Conservation (phyloP, 257 asterid genomes). For the Solanum bulbocastanum region DNA sequence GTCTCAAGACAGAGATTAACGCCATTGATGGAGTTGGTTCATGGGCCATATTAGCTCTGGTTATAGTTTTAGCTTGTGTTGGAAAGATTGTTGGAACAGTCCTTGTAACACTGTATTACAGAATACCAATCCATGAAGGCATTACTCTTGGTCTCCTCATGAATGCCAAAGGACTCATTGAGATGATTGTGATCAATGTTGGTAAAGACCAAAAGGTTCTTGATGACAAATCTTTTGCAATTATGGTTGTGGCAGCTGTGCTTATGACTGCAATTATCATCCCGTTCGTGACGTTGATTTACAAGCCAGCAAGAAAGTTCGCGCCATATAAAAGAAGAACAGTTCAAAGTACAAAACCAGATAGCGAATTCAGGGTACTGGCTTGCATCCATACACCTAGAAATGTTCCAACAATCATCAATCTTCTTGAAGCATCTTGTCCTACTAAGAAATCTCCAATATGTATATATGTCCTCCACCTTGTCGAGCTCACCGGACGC, state of each 20-base stretch:
- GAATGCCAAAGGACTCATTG: constrained; percentile 7
- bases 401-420: constrained; percentile 1
- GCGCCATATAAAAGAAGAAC: constrained; percentile 1
- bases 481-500: constrained; percentile 6
- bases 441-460: neutral
- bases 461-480: neutral
- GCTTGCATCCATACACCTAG: neutral
- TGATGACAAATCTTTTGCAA: neutral
- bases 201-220: constrained; percentile 2
- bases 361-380: neutral
- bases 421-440: constrained; percentile 1
- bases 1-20: neutral
- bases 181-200: neutral
- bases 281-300: neutral
- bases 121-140: neutral
- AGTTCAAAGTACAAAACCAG: neutral
- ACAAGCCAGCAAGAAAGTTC: neutral
- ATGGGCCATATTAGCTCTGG: neutral
- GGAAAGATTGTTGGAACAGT: constrained; percentile 1
- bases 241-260: constrained; percentile 10
- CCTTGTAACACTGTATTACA: neutral
- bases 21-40: neutral
- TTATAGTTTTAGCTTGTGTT: neutral
- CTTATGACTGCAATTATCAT: neutral
- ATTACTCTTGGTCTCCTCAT: neutral